Percentiles rank a stretch among this genome's conserved stretches.
These are phyloP conservation scores for Corchorus capsularis DNA, from an alignment of 345 rosid species.

Conservation along the genomic window DNA sequence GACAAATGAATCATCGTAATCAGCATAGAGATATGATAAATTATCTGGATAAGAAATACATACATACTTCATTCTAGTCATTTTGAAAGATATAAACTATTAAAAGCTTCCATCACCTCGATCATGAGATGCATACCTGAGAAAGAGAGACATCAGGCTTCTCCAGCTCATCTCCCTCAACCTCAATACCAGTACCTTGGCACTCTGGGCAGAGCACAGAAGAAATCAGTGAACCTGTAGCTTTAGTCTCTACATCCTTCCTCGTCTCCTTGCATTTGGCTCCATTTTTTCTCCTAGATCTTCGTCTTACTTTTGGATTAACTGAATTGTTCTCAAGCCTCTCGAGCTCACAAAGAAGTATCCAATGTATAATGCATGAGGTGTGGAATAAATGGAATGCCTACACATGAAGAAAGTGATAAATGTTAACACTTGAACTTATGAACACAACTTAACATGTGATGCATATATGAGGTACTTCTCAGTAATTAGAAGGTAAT, in stretches of 20 bases:
- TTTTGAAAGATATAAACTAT: not conserved
- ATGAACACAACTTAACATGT: not conserved
- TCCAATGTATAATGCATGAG: constrained; percentile 93
- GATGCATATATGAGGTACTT: constrained; percentile 3
- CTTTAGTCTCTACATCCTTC: constrained; percentile 35
- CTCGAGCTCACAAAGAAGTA: constrained; percentile 80
- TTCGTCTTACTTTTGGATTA: constrained; percentile 44
- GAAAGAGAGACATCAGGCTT: constrained; percentile 62
- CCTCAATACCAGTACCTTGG: constrained; percentile 76
- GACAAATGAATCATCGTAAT: constrained; percentile 10
- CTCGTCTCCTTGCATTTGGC: constrained; percentile 38
- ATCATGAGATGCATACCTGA: constrained; percentile 55
- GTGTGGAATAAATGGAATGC: constrained; percentile 88
- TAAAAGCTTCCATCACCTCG: not conserved
- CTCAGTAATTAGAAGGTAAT: constrained; percentile 6
- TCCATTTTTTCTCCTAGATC: constrained; percentile 56
- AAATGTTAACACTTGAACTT: not conserved
- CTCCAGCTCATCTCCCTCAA: constrained; percentile 66
- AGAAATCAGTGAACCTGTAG: constrained; percentile 40
- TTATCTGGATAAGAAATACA: not conserved
- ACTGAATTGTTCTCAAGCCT: constrained; percentile 45
- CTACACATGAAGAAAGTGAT: constrained; percentile 33
- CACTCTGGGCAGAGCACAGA: constrained; percentile 91
- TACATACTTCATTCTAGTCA: not conserved
- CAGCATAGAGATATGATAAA: not conserved